Evolutionary conservation across 495 filamentous ascomycete genomes (phyloP).

Genomic region (Corynascus novoguineensis): DNA sequence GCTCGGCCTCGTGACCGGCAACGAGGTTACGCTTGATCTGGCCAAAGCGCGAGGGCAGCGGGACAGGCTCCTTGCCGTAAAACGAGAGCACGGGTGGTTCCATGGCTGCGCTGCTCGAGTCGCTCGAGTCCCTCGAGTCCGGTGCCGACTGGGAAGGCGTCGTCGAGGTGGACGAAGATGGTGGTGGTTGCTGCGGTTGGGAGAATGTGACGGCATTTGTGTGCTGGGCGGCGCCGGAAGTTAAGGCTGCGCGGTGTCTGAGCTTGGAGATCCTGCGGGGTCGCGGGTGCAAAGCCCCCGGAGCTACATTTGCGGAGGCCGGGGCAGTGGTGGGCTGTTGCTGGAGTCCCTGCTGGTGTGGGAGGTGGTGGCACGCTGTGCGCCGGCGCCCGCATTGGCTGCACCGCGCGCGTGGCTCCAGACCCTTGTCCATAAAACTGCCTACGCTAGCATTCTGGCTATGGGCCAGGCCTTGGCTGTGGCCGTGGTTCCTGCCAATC

Average conservation of each 20-base stretch:
- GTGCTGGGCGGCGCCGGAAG: constrained; percentile 19
- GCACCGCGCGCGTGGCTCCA: constrained; percentile 26
- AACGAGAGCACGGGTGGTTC: constrained; percentile 74
- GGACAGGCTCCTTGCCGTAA: constrained; percentile 63
- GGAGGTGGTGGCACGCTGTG: constrained; percentile 26
- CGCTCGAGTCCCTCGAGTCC: not conserved
- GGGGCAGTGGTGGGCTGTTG: constrained; percentile 9
- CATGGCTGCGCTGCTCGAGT: constrained; percentile 38
- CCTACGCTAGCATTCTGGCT: no score
- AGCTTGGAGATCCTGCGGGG: constrained; percentile 37
- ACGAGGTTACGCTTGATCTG: constrained; percentile 65
- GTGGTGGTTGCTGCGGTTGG: not conserved
- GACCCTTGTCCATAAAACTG: constrained; percentile 22
- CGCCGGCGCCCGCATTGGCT: constrained; percentile 32
- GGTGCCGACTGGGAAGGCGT: not conserved
- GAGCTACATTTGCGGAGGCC: constrained; percentile 17
- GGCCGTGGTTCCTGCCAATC: constrained; percentile 6
- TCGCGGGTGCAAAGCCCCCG: constrained; percentile 18
- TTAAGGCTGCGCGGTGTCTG: constrained; percentile 31
- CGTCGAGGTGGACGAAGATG: not conserved
- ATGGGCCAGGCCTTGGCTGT: no score
- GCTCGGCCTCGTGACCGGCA: constrained; percentile 56
- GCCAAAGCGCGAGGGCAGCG: constrained; percentile 74
- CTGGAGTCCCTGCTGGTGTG: constrained; percentile 8
- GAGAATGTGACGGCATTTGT: constrained; percentile 10